Evolutionary conservation across 805 yeast species (phyloP), one percentile per base, ranked within the genome.

Genomic region (Metschnikowia proteae): DNA sequence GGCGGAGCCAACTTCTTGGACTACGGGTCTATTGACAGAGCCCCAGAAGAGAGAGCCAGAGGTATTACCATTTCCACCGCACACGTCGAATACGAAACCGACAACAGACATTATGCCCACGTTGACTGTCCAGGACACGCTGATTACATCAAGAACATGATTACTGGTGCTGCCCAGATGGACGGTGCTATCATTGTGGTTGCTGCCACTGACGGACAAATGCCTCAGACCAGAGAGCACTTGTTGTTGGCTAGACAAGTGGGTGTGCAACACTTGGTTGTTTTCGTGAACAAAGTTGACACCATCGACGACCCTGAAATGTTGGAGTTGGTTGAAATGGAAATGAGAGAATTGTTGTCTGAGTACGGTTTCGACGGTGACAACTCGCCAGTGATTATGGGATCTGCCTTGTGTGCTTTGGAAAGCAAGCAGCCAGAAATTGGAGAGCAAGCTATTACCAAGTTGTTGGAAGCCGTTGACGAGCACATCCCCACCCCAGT

Each of bases 151-250:
- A 92, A 92, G 80, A 92, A 92, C 75, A 92, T 92, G 98, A 92
- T 92, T 72, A 89, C 97, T 59, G 98, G 98, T 84, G 97, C 98
- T 64, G 97, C 98, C 63, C 96, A 92, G 73, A 91, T 91, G 97
- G 98, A 92, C 73, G 97, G 98, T 80, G 98, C 97, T 60, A 91
- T 92, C 63, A 92, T 92, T 76, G 98, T 92, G 54, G 98, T 94
- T 71, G 99, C 98, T 65, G 99, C 99, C 56, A 79, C 96, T 50
- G 99, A 94, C 67, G 99, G 99, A 66, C 96, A 90, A 77, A 94
- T 92, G 98, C 98, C 97, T 67, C 99, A 94, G 79, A 94, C 99
- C 61, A 88, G 98, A 79, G 99, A 94, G 79, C 99, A 94, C 78
- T 80, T 94, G 77, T 78, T 94, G 73, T 84, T 94, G 66, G 99